Conservation (phyloP, 176 grass and related monocot species). For the Musa troglodytarum region DNA sequence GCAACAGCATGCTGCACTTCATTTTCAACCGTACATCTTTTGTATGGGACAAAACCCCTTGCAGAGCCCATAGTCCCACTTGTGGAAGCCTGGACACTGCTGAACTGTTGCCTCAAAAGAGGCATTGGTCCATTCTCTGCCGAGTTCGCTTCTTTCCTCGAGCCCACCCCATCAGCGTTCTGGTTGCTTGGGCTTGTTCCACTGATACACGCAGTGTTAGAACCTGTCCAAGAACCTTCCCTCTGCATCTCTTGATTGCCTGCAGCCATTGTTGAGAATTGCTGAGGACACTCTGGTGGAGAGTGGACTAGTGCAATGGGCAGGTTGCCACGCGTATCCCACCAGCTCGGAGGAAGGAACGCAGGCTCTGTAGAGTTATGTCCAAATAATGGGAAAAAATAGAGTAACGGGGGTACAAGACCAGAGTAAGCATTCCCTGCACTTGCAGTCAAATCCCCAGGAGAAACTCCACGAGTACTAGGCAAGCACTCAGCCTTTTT, state of each 20-base stretch:
- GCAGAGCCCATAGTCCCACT: not conserved
- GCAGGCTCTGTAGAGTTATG: constrained; percentile 16
- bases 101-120: constrained; percentile 28
- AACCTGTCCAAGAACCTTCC: constrained; percentile 39
- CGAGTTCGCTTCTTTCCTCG: constrained; percentile 13
- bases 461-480: constrained; percentile 8
- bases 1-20: constrained; percentile 11
- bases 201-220: constrained; percentile 26
- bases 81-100: not conserved
- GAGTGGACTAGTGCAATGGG: constrained; percentile 14
- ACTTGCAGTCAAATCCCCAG: constrained; percentile 9
- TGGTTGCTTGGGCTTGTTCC: constrained; percentile 14
- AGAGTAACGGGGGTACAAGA: constrained; percentile 37
- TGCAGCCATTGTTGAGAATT: constrained; percentile 1
- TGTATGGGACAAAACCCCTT: constrained; percentile 63
- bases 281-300: constrained; percentile 17
- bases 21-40: constrained; percentile 32
- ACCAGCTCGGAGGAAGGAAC: constrained; percentile 23
- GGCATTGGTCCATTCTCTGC: not conserved
- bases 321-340: constrained; percentile 26
- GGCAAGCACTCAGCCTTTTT: not conserved
- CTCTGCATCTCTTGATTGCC: constrained; percentile 14
- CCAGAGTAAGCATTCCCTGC: constrained; percentile 30
- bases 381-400: constrained; percentile 31
- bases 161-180: constrained; percentile 35